Evolutionary conservation across 1,284 basidiomycete genomes (phyloP), one percentile per base, ranked within the genome.

Genomic region (Ustilago esculenta): DNA sequence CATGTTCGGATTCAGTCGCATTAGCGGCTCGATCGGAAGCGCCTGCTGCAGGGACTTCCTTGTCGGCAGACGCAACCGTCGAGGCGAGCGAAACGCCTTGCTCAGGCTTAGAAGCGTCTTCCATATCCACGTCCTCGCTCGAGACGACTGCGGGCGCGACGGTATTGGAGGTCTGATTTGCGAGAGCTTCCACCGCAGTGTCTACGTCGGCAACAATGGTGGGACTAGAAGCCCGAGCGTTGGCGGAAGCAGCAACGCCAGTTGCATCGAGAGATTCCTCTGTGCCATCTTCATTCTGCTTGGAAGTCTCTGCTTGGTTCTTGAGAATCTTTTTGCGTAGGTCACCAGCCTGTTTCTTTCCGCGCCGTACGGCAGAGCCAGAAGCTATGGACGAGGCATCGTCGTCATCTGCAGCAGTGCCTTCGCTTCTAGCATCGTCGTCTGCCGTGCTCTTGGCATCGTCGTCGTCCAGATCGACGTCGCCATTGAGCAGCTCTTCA

Each of bases 391-490:
- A 72, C 0, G 61, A 61, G 42, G 52, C 56, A 39, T 42, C 61
- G 35, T 60, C 76, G 63, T 51, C 65, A 49, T 57, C 73, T 34
- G 71, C 63, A n/a, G 53, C 49, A 3, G 69, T 67, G 18, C 45
- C 55, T 36, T 71, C 58, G 60, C 70, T 70, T 32, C 64, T 79
- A 18, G 77, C 76, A 12, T 83, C 84, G 47, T 84, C 84, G 41
- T 85, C 77, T 17, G 52, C 70, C 25, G 52, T 52, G 21, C 45
- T 72, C 72, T 53, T 59, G 34, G 58, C 59, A 17, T 57, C 59
- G 30, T 58, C 61, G 9, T 66, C 72, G 35, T 75, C 69, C 17
- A 56, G 39, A 15, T 68, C 73, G 21, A 58, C 59, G 32, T 72
- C 70, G 29, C 72, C 71, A 34, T 64, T 63, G 40, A 79, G 56